Conservation (phyloP, 139 green algal genomes). For the Chloropicon primus region DNA sequence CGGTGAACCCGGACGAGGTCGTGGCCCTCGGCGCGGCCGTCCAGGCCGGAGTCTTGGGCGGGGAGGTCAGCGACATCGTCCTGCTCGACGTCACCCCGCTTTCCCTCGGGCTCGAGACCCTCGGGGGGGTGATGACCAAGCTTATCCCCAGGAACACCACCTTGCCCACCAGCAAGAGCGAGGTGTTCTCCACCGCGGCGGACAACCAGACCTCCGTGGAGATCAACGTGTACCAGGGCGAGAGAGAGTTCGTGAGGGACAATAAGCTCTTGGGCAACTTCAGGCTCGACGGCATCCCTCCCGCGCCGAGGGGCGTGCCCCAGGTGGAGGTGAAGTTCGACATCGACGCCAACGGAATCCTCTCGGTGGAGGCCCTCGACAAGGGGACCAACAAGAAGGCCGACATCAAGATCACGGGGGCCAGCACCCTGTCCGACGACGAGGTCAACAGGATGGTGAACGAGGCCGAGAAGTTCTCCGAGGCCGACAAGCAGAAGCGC, state of each 20-base stretch:
- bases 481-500: conserved; percentile 81
- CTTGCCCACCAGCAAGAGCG: conserved; percentile 86
- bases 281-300: conserved; percentile 89
- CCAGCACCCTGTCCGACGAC: conserved; percentile 52
- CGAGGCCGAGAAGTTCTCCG: conserved; percentile 81
- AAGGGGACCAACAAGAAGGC: conserved; percentile 92
- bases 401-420: conserved; percentile 96
- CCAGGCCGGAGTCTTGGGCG: conserved; percentile 49
- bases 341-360: conserved; percentile 98
- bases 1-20: conserved; percentile 98
- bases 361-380: conserved; percentile 82
- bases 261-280: conserved; percentile 96
- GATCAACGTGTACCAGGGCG: conserved; percentile 93
- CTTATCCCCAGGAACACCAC: conserved; percentile 97
- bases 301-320: conserved; percentile 82
- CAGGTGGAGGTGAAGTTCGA: conserved; percentile 97
- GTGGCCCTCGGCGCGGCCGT: conserved; percentile 95
- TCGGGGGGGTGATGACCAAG: conserved; percentile 93
- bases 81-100: conserved; percentile 95
- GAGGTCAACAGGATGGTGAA: conserved; percentile 94
- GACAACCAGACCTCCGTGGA: conserved; percentile 91
- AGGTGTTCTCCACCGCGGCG: conserved; percentile 92
- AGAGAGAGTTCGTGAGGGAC: conserved; percentile 74
- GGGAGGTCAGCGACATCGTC: conserved; percentile 89
- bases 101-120: conserved; percentile 89